Evolutionary conservation across 2,329 filamentous ascomycete genomes (phyloP).

Genomic region (Ophiosphaerella korrae): DNA sequence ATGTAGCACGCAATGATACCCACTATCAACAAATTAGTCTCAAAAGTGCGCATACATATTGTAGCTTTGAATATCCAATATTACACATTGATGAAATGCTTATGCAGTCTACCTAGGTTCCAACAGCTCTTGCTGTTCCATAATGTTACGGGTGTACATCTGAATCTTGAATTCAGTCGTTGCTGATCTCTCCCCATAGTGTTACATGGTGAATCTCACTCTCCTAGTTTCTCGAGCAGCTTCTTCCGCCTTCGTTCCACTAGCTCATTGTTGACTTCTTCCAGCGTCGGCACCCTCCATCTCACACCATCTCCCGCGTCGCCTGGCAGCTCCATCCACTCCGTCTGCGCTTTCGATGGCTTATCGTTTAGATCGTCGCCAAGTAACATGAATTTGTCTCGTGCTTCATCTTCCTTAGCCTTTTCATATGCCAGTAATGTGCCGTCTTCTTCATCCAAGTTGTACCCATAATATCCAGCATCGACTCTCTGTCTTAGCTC

Average conservation of each 20-base stretch:
- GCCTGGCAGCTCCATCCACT: conserved; percentile 85
- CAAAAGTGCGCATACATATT: too few species aligned
- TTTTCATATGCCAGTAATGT: conserved; percentile 79
- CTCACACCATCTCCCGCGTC: conserved; percentile 80
- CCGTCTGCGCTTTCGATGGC: conserved; percentile 33
- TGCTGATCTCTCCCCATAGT: not conserved
- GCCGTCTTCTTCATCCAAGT: conserved; percentile 88
- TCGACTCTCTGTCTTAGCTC: conserved; percentile 80
- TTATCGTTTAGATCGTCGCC: conserved; percentile 52
- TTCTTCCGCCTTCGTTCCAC: conserved; percentile 83
- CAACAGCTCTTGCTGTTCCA: conserved; percentile 17
- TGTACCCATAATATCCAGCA: conserved; percentile 95
- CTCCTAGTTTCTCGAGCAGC: conserved; percentile 76
- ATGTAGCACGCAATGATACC: too few species aligned
- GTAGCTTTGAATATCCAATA: too few species aligned
- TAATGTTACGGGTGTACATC: conserved; percentile 11
- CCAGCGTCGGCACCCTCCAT: conserved; percentile 83
- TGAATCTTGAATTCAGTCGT: conserved; percentile 19
- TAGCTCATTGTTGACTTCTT: conserved; percentile 93
- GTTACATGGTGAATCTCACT: not conserved
- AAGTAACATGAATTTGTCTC: conserved; percentile 67
- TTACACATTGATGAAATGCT: too few species aligned
- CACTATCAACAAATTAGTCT: too few species aligned
- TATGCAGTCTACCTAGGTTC: too few species aligned
- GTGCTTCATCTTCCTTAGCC: conserved; percentile 80